Conservation (phyloP, 23 red algal species). For the Gracilaria caudata region DNA sequence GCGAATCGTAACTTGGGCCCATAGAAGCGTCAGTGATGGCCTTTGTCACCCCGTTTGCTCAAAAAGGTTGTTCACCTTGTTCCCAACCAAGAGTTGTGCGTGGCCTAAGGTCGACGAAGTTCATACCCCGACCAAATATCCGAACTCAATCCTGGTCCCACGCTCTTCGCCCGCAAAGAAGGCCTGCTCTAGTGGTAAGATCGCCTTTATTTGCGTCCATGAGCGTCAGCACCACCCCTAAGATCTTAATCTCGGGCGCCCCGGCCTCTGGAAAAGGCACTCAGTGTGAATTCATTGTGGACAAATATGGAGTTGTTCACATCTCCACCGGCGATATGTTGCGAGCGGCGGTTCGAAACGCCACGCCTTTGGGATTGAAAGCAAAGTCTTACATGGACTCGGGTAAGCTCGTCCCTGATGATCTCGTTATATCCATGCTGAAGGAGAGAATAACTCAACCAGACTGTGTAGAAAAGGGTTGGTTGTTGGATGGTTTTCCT, state of each 20-base stretch:
- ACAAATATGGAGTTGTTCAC: slow-evolving; percentile 86
- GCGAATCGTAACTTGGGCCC: neutral
- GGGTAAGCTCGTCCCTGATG: slow-evolving; percentile 91
- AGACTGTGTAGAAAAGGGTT: slow-evolving; percentile 79
- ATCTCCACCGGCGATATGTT: slow-evolving; percentile 99
- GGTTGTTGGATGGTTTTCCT: slow-evolving; percentile 97
- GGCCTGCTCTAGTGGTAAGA: slow-evolving; percentile 6
- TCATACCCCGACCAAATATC: neutral
- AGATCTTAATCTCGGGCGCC: slow-evolving; percentile 93
- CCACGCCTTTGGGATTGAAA: slow-evolving; percentile 74
- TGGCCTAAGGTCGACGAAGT: neutral
- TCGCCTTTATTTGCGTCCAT: neutral
- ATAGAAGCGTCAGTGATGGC: neutral
- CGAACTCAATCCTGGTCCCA: slow-evolving; percentile 27
- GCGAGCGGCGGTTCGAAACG: slow-evolving; percentile 72
- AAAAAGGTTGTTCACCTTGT: neutral
- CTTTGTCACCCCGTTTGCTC: slow-evolving; percentile 4
- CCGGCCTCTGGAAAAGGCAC: slow-evolving; percentile 99
- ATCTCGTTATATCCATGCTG: slow-evolving; percentile 94
- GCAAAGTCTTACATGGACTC: slow-evolving; percentile 91
- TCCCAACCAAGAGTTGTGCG: neutral
- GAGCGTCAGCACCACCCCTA: slow-evolving; percentile 24
- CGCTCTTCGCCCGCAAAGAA: neutral
- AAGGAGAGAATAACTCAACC: slow-evolving; percentile 71
- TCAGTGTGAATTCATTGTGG: slow-evolving; percentile 85